Conservation (phyloP, 2,329 filamentous ascomycete species). For the Plectosphaerella cucumerina region DNA sequence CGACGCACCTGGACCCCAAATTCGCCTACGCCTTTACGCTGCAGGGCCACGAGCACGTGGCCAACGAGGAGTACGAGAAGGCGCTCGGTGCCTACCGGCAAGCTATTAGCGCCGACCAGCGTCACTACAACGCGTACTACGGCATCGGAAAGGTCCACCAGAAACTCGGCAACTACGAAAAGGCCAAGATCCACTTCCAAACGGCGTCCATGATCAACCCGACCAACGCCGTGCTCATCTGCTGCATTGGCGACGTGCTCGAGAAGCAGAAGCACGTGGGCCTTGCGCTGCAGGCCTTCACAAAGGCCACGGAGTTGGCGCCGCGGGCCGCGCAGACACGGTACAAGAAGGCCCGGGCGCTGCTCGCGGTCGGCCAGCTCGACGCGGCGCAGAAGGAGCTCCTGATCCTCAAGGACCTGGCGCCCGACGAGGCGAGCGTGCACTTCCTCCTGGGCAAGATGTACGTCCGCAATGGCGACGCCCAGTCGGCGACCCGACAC, state of each 20-base stretch:
- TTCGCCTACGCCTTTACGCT: slow-evolving; percentile 96
- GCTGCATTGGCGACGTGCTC: slow-evolving; percentile 84
- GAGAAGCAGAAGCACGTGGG: slow-evolving; percentile 83
- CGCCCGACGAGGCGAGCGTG: slow-evolving; percentile 91
- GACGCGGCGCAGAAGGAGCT: slow-evolving; percentile 76
- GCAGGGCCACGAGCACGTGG: slow-evolving; percentile 91
- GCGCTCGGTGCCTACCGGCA: slow-evolving; percentile 82
- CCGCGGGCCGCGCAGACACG: slow-evolving; percentile 78
- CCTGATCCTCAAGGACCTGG: slow-evolving; percentile 82
- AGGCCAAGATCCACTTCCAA: slow-evolving; percentile 87
- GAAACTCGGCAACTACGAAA: slow-evolving; percentile 84
- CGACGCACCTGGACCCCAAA: slow-evolving; percentile 81
- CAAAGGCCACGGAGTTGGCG: slow-evolving; percentile 75
- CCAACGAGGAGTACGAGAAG: slow-evolving; percentile 96
- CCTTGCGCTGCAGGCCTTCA: slow-evolving; percentile 76
- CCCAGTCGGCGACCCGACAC: slow-evolving; percentile 79
- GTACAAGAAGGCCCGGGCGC: slow-evolving; percentile 86
- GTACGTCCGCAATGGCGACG: slow-evolving; percentile 69
- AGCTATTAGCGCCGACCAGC: slow-evolving; percentile 78
- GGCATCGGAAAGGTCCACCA: slow-evolving; percentile 81
- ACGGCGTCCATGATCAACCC: slow-evolving; percentile 87
- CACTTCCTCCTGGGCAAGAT: slow-evolving; percentile 90
- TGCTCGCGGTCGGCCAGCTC: slow-evolving; percentile 71
- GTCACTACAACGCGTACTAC: slow-evolving; percentile 99
- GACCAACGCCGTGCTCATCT: slow-evolving; percentile 86